Conservation (phyloP, 1,139 yeast genomes). For the Ogataea hybrid region DNA sequence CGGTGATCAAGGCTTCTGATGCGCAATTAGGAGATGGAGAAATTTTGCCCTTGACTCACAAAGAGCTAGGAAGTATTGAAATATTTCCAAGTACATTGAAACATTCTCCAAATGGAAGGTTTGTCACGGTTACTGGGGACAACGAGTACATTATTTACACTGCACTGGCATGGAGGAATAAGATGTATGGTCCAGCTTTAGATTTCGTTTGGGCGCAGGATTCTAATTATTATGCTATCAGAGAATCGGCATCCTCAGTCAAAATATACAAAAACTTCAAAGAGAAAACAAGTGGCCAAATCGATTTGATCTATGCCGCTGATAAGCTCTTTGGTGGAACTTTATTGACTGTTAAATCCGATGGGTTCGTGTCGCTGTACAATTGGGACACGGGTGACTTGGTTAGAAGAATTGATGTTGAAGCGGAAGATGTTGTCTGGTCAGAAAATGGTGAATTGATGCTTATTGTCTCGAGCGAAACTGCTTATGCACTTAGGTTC, state of each 20-base stretch:
- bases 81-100: constrained; percentile 82
- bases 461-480: constrained; percentile 62
- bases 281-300: constrained; percentile 60
- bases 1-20: constrained; percentile 70
- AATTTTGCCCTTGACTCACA: constrained; percentile 66
- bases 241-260: constrained; percentile 66
- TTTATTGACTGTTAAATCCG: constrained; percentile 76
- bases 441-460: constrained; percentile 90
- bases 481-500: constrained; percentile 79
- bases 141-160: constrained; percentile 97
- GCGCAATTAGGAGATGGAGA: constrained; percentile 79
- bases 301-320: constrained; percentile 70
- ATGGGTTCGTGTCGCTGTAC: constrained; percentile 80
- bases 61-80: constrained; percentile 91
- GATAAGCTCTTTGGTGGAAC: constrained; percentile 87
- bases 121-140: constrained; percentile 96
- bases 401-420: constrained; percentile 83
- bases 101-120: constrained; percentile 97
- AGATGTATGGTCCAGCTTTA: constrained; percentile 84
- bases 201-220: constrained; percentile 97
- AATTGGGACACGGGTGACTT: constrained; percentile 90
- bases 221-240: constrained; percentile 80
- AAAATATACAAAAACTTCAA: constrained; percentile 81
- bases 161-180: constrained; percentile 97
- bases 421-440: constrained; percentile 83